phyloP scores from a whole-genome alignment of 176 grass and related monocot species.

The Ananas comosus region DNA sequence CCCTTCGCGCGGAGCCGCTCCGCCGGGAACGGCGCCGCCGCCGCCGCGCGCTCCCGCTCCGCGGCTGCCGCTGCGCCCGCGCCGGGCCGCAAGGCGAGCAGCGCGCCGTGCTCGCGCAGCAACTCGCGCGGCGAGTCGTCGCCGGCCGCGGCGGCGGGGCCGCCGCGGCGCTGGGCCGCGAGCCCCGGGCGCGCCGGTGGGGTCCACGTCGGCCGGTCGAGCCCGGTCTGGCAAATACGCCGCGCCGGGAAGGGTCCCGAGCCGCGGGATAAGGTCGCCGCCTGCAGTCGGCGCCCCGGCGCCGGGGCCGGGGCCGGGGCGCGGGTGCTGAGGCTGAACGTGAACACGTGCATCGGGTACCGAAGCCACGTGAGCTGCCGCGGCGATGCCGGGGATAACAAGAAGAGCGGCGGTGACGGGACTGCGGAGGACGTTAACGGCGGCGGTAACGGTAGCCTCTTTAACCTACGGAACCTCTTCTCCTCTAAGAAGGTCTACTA shows the following conservation, averaged over 20 bases:
- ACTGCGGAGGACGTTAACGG: not conserved
- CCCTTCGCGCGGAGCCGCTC: slow-evolving; percentile 73
- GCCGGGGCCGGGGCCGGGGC: slow-evolving; percentile 9
- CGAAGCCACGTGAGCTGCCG: slow-evolving; percentile 48
- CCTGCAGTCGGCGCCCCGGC: not conserved
- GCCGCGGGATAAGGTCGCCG: not conserved
- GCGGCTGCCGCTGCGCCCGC: no score
- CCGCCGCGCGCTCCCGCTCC: not conserved
- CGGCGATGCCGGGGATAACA: slow-evolving; percentile 10
- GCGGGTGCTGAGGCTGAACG: slow-evolving; percentile 49
- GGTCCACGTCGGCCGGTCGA: slow-evolving; percentile 53
- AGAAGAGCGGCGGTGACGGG: not conserved
- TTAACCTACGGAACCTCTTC: slow-evolving; percentile 57
- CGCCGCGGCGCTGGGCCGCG: slow-evolving; percentile 39
- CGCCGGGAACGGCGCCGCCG: slow-evolving; percentile 27
- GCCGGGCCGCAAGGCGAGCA: slow-evolving; percentile 38
- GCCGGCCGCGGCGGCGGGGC: not conserved
- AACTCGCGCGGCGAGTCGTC: slow-evolving; percentile 64
- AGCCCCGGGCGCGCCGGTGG: slow-evolving; percentile 49
- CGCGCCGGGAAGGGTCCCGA: slow-evolving; percentile 7
- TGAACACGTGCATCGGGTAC: slow-evolving; percentile 79
- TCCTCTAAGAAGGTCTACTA: slow-evolving; percentile 67
- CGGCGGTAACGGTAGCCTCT: slow-evolving; percentile 24
- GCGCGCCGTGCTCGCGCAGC: slow-evolving; percentile 79
- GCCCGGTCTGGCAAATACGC: slow-evolving; percentile 69